phyloP scores from a whole-genome alignment of 192 early-diverging fungal genomes.

The Jimgerdemannia flammicorona region DNA sequence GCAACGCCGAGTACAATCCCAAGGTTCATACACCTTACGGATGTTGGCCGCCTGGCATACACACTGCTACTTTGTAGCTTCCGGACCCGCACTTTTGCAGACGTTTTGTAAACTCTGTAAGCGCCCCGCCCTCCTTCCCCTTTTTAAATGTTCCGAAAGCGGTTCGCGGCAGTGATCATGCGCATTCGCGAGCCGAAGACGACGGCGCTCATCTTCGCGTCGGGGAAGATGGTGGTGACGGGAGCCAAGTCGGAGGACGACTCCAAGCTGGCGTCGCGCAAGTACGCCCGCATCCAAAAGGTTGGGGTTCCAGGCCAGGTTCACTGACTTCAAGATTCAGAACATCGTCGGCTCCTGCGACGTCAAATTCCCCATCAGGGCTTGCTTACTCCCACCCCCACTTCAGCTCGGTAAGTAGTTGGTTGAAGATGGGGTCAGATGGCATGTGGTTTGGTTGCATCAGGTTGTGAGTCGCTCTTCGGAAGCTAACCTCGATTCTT shows the following conservation, averaged over 20 bases:
- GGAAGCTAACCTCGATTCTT: no score
- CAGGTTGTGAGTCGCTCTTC: no score
- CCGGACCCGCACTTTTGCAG: no score
- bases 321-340: constrained; percentile 99
- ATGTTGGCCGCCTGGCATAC: no score
- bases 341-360: constrained; percentile 99
- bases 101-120: background rate
- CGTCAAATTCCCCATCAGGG: constrained; percentile 99
- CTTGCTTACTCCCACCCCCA: constrained; percentile 89
- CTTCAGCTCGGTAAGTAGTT: constrained; percentile 76
- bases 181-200: constrained; percentile 99
- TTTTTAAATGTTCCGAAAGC: no score
- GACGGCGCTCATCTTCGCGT: constrained; percentile 98
- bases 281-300: constrained; percentile 99
- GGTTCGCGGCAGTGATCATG: constrained; percentile 99
- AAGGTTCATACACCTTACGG: constrained; percentile 62
- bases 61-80: background rate
- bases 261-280: constrained; percentile 94
- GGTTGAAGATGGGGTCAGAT: background rate
- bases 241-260: constrained; percentile 98
- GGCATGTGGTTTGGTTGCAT: background rate
- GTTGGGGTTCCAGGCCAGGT: constrained; percentile 95
- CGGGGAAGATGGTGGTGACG: constrained; percentile 99
- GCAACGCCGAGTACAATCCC: constrained; percentile 99
- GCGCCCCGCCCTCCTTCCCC: background rate